Percentiles rank a stretch among this genome's conserved stretches.
These are phyloP conservation scores for Cercospora berteroae DNA, from an alignment of 2,329 filamentous ascomycete genomes.

Conservation along the genomic window DNA sequence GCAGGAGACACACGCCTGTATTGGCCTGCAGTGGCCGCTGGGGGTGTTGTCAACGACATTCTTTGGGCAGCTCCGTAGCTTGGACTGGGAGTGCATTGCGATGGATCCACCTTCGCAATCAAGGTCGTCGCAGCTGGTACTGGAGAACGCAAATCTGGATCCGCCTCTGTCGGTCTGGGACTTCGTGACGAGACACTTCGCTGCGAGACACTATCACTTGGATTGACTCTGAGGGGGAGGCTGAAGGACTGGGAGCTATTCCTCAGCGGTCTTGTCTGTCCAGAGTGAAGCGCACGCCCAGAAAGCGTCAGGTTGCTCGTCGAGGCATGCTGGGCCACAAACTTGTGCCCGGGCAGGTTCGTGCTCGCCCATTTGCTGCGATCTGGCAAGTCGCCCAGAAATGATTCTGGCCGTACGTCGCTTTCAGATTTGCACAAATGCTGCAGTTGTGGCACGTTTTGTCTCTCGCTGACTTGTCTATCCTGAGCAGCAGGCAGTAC, in stretches of 20 bases:
- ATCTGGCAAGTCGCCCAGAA: conserved; percentile 31
- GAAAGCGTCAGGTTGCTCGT: conserved; percentile 3
- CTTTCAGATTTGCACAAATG: conserved; percentile 6
- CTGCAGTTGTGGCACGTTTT: conserved; percentile 22
- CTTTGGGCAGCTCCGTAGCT: neutral
- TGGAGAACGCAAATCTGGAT: conserved; percentile 21
- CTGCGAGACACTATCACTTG: conserved; percentile 30
- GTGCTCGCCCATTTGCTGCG: conserved; percentile 23
- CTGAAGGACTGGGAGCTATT: conserved; percentile 30
- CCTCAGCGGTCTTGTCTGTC: conserved; percentile 15
- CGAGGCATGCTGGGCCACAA: neutral
- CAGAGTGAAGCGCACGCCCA: neutral
- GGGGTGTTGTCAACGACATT: conserved; percentile 4
- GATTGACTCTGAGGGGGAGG: conserved; percentile 38
- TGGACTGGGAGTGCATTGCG: conserved; percentile 5
- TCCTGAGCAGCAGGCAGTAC: conserved; percentile 8
- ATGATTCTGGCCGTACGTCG: conserved; percentile 29
- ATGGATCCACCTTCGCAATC: conserved; percentile 27
- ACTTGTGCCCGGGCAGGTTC: conserved; percentile 8
- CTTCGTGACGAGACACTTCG: conserved; percentile 4
- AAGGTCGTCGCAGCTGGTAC: conserved; percentile 29
- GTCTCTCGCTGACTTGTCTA: conserved; percentile 3
- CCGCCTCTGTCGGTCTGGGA: conserved; percentile 18
- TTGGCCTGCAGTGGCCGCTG: conserved; percentile 9
- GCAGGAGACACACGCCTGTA: neutral